These are phyloP conservation scores for Schizophyllum commune DNA, from an alignment of 1,284 basidiomycete species.

Conservation along the genomic window DNA sequence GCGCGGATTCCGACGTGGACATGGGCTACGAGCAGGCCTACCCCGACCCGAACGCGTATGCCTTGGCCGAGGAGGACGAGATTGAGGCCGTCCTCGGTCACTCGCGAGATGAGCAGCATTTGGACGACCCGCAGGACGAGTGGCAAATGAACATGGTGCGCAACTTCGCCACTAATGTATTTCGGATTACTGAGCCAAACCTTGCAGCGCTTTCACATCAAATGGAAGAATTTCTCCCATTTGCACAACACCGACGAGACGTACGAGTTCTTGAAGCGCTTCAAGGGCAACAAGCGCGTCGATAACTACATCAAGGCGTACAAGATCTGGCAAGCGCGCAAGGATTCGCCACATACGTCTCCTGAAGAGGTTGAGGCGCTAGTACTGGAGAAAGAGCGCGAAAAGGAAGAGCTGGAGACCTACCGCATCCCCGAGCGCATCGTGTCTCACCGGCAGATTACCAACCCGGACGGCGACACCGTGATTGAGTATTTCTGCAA, in stretches of 20 bases:
- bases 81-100: conserved; percentile 85
- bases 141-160: conserved; percentile 83
- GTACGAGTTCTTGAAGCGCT: conserved; percentile 91
- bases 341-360: conserved; percentile 62
- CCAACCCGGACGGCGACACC: conserved; percentile 40
- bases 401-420: conserved; percentile 84
- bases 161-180: conserved; percentile 13
- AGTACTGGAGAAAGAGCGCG: conserved; percentile 83
- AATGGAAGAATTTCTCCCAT: conserved; percentile 93
- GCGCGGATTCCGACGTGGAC: not conserved
- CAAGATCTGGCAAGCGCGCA: conserved; percentile 67
- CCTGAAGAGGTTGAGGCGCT: conserved; percentile 89
- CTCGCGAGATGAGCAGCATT: conserved; percentile 71
- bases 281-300: conserved; percentile 91
- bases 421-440: conserved; percentile 93
- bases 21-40: conserved; percentile 64
- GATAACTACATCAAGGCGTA: conserved; percentile 97
- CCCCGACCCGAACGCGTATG: conserved; percentile 41
- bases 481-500: conserved; percentile 93
- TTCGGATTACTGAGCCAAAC: not conserved
- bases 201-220: conserved; percentile 87
- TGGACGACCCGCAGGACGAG: conserved; percentile 69
- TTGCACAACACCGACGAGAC: conserved; percentile 96
- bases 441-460: conserved; percentile 68
- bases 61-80: conserved; percentile 74